Evolutionary conservation across 176 grass and related monocot species (phyloP).

Genomic region (Carex parvula): DNA sequence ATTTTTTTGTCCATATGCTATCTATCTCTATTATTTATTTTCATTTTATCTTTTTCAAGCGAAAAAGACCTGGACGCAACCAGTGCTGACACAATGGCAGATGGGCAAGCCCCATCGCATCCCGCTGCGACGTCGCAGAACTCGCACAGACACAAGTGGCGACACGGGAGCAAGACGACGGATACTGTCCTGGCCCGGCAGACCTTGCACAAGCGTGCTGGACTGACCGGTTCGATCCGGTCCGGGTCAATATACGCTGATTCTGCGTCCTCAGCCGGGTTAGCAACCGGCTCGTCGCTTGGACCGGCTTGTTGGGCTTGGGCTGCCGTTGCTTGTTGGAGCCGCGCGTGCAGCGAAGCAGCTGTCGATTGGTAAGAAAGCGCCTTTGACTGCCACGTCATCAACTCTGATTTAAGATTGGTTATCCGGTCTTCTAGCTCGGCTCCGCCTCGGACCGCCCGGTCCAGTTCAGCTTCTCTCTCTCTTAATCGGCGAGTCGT

Average conservation of each 20-base stretch:
- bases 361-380: conserved; percentile 56
- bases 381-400: conserved; percentile 65
- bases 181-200: conserved; percentile 34
- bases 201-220: conserved; percentile 40
- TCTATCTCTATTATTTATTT: not conserved
- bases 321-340: conserved; percentile 46
- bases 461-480: conserved; percentile 51
- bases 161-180: conserved; percentile 72
- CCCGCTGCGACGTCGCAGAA: conserved; percentile 41
- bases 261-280: conserved; percentile 44
- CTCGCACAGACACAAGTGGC: conserved; percentile 82
- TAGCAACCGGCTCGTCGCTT: conserved; percentile 13
- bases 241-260: conserved; percentile 59
- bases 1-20: conserved; percentile 1
- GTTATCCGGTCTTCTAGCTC: conserved; percentile 58
- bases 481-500: conserved; percentile 41
- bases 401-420: conserved; percentile 44
- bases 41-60: conserved; percentile 20
- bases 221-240: conserved; percentile 25
- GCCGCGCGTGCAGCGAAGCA: conserved; percentile 54
- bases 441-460: conserved; percentile 31
- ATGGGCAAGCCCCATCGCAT: conserved; percentile 21
- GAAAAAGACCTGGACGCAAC: conserved; percentile 52
- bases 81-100: conserved; percentile 55
- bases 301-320: conserved; percentile 25